Percentiles rank a stretch among this genome's conserved stretches.
Conservation (phyloP, 1,284 basidiomycete genomes). For the Austroboletus rostrupii region DNA sequence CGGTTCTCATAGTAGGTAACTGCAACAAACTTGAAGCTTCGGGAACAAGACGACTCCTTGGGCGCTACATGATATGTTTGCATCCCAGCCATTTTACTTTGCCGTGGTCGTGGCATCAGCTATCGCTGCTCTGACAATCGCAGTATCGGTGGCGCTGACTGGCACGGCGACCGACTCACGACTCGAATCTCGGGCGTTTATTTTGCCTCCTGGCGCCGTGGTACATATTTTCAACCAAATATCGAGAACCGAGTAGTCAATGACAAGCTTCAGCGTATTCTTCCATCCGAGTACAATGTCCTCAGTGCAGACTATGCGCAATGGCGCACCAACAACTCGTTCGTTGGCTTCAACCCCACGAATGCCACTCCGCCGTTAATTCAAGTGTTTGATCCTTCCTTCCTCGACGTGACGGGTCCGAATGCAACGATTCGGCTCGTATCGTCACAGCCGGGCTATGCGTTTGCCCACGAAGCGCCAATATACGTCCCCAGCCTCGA, state of each 20-base stretch:
- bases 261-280: conserved; percentile 32
- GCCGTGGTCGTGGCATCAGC: background rate
- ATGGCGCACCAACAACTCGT: conserved; percentile 35
- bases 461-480: conserved; percentile 74
- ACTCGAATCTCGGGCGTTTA: no score
- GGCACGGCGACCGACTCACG: no score
- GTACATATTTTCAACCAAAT: background rate
- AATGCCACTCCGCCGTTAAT: conserved; percentile 55
- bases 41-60: background rate
- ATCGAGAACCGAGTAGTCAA: no score
- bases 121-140: background rate
- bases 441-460: conserved; percentile 53
- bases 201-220: background rate
- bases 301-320: conserved; percentile 34
- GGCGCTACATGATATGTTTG: background rate
- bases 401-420: conserved; percentile 57
- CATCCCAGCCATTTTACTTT: background rate
- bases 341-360: conserved; percentile 44
- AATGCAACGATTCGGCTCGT: conserved; percentile 56
- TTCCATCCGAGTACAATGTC: conserved; percentile 42
- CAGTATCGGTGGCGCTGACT: background rate
- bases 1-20: no score
- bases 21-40: background rate
- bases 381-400: conserved; percentile 62
- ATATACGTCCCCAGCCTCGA: conserved; percentile 59